These are phyloP conservation scores for Geotrichum armillariae DNA, from an alignment of 1,139 yeast species.

Conservation along the genomic window DNA sequence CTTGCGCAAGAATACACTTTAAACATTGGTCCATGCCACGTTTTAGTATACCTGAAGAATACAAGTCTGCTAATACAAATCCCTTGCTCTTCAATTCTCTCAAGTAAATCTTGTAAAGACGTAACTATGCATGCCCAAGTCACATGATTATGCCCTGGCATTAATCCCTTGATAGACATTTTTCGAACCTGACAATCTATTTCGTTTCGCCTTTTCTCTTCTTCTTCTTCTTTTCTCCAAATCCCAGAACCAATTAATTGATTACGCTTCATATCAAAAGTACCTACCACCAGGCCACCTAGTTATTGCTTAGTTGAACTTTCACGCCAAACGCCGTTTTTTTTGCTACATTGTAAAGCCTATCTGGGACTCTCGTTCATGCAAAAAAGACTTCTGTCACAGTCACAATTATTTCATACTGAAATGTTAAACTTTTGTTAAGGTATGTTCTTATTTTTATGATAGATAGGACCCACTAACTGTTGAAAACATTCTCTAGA, in stretches of 20 bases:
- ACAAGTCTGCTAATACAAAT: too few species aligned
- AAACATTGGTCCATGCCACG: too few species aligned
- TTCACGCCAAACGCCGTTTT: neutral
- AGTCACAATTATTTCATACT: neutral
- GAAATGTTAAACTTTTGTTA: constrained; percentile 3
- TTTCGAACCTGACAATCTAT: neutral
- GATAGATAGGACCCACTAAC: neutral
- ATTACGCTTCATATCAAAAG: neutral
- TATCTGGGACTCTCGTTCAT: neutral
- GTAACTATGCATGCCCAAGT: too few species aligned
- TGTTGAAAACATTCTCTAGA: neutral
- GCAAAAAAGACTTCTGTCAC: neutral
- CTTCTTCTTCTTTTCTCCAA: neutral
- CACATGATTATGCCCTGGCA: neutral
- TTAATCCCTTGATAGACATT: neutral
- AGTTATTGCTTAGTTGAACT: neutral
- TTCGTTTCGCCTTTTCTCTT: neutral
- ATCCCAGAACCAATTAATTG: neutral
- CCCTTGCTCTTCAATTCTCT: too few species aligned
- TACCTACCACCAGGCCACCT: too few species aligned
- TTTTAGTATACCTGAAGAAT: too few species aligned
- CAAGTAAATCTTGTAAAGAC: too few species aligned
- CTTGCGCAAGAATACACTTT: too few species aligned
- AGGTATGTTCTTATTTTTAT: neutral
- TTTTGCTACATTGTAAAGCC: neutral